Percentiles rank a stretch among this genome's conserved stretches.
Evolutionary conservation across 768 basidiomycete species (phyloP).

Genomic region (Butyriboletus loyo): DNA sequence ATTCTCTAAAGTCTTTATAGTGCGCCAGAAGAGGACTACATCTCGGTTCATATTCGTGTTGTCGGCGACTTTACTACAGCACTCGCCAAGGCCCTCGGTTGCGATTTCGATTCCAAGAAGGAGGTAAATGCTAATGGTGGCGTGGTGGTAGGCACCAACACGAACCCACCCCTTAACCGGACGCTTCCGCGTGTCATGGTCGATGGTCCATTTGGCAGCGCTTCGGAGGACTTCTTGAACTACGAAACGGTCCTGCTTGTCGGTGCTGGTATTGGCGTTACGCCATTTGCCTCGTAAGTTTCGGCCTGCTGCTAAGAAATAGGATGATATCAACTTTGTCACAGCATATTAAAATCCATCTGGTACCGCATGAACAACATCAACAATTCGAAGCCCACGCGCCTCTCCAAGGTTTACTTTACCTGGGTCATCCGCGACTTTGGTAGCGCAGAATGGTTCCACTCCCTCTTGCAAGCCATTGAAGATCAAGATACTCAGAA

Average conservation of each 20-base stretch:
- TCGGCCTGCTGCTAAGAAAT: neutral
- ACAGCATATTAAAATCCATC: conserved; percentile 80
- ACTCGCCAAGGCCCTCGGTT: conserved; percentile 78
- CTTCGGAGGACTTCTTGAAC: conserved; percentile 88
- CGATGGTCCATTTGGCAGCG: conserved; percentile 92
- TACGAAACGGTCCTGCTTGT: conserved; percentile 87
- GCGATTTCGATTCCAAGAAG: conserved; percentile 64
- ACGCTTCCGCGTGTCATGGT: conserved; percentile 91
- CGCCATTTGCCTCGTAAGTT: conserved; percentile 90
- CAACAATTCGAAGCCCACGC: conserved; percentile 67
- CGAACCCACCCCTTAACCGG: conserved; percentile 61
- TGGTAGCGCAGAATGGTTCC: conserved; percentile 90
- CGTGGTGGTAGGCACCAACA: conserved; percentile 56
- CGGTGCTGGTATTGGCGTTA: conserved; percentile 95
- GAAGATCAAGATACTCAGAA: conserved; percentile 88
- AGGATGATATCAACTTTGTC: conserved; percentile 2
- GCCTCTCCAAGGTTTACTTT: conserved; percentile 89
- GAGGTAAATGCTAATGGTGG: conserved; percentile 46
- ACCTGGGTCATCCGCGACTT: conserved; percentile 96
- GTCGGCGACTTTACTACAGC: conserved; percentile 91
- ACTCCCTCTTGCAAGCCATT: conserved; percentile 87
- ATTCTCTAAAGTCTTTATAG: conserved; percentile 34
- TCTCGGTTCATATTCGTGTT: conserved; percentile 89
- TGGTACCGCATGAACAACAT: conserved; percentile 97
- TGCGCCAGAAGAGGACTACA: conserved; percentile 93